Evolutionary conservation across 768 basidiomycete genomes (phyloP).

Genomic region (Fomitopsis pulvina): DNA sequence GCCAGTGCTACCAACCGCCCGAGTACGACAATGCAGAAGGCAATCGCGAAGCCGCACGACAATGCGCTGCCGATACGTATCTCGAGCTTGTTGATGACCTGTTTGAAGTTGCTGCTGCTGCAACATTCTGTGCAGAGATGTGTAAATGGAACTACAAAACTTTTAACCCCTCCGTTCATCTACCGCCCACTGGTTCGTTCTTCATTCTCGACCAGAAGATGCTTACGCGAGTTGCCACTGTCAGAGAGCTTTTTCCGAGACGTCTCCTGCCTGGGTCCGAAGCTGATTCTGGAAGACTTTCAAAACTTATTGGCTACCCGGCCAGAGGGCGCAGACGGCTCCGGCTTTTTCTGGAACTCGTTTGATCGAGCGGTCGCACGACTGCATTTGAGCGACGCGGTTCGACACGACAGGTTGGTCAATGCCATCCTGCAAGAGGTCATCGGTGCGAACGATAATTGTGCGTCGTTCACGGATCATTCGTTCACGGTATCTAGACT

Average conservation of each 20-base stretch:
- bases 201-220: too few relatives aligned
- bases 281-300: not conserved
- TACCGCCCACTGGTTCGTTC: too few relatives aligned
- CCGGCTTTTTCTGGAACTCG: not conserved
- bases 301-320: not conserved
- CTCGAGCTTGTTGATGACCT: constrained; percentile 14
- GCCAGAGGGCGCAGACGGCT: not conserved
- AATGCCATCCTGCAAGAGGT: constrained; percentile 16
- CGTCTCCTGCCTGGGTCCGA: not conserved
- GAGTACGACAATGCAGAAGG: not conserved
- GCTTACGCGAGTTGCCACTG: too few relatives aligned
- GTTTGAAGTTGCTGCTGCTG: constrained; percentile 16
- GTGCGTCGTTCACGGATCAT: constrained; percentile 11
- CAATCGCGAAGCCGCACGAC: not conserved
- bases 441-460: constrained; percentile 17
- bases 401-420: not conserved
- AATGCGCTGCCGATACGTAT: not conserved
- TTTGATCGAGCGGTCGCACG: not conserved
- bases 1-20: not conserved
- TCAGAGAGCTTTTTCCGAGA: not conserved
- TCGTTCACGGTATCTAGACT: not conserved
- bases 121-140: constrained; percentile 16
- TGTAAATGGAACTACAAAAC: not conserved
- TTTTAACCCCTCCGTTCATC: too few relatives aligned
- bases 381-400: not conserved